Percentiles rank a stretch among this genome's conserved stretches.
phyloP scores from a whole-genome alignment of 192 early-diverging fungal species.

The Coemansia sp. region DNA sequence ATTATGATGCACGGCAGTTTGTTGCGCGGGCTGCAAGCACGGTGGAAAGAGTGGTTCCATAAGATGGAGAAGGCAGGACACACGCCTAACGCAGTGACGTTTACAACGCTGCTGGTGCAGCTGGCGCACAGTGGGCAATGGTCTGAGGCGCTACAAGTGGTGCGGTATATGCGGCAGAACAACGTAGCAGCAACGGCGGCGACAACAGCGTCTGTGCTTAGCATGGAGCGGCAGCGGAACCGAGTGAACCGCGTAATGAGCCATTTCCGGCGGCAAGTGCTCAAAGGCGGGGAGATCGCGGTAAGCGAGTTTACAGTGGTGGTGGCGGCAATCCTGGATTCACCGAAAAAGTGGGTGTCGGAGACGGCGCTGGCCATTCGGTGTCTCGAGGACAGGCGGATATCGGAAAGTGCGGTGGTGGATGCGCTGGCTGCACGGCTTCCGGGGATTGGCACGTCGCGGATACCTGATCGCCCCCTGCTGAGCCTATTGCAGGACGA shows the following conservation, averaged over 20 bases:
- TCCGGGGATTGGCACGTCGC: constrained; percentile 17
- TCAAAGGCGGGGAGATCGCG: constrained; percentile 7
- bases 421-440: constrained; percentile 37
- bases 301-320: constrained; percentile 22
- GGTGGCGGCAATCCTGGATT: constrained; percentile 19
- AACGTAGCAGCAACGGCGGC: constrained; percentile 9
- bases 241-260: constrained; percentile 12
- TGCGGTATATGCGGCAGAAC: constrained; percentile 20
- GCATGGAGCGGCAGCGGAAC: constrained; percentile 23
- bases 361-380: constrained; percentile 38
- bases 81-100: constrained; percentile 14
- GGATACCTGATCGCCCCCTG: constrained; percentile 23
- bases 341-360: constrained; percentile 17
- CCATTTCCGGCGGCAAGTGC: constrained; percentile 18
- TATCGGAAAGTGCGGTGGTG: constrained; percentile 29
- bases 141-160: constrained; percentile 27
- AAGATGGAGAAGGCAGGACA: constrained; percentile 28
- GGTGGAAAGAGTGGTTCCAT: constrained; percentile 27
- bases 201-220: constrained; percentile 12
- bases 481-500: constrained; percentile 10
- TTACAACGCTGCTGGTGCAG: constrained; percentile 20
- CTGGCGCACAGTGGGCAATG: constrained; percentile 30
- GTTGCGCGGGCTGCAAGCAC: constrained; percentile 26
- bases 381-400: constrained; percentile 26
- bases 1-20: constrained; percentile 41